Evolutionary conservation across 225 moss, liverwort and hornwort species (phyloP).

Genomic region (Anthoceros angustus): DNA sequence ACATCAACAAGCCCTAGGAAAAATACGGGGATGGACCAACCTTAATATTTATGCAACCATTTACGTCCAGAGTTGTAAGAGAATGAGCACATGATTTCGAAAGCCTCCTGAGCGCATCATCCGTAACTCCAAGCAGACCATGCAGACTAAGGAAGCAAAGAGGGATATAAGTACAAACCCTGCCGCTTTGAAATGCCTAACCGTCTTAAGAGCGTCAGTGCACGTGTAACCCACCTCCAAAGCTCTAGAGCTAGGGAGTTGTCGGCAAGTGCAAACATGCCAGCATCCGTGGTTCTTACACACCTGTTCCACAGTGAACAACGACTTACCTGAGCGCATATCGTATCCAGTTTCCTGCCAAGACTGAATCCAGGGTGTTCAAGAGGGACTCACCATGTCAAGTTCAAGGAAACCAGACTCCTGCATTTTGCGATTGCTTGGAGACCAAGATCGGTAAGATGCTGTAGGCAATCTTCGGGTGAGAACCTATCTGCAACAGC

Average conservation of each 20-base stretch:
- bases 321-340: background rate
- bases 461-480: conserved; percentile 25
- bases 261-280: conserved; percentile 57
- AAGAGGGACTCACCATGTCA: conserved; percentile 56
- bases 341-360: background rate
- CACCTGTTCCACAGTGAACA: conserved; percentile 34
- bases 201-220: background rate
- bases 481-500: background rate
- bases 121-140: conserved; percentile 81
- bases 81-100: conserved; percentile 44
- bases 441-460: conserved; percentile 65
- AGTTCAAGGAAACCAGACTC: conserved; percentile 59
- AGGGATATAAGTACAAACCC: background rate
- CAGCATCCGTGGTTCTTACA: conserved; percentile 56
- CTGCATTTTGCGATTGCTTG: conserved; percentile 64
- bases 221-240: conserved; percentile 31
- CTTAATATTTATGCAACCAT: conserved; percentile 81
- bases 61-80: conserved; percentile 73
- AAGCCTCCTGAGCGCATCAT: conserved; percentile 59
- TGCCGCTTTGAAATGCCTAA: background rate
- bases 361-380: conserved; percentile 6
- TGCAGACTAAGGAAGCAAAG: conserved; percentile 54
- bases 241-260: conserved; percentile 45
- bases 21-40: conserved; percentile 18
- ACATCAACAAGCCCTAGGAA: background rate